A percentile compares a stretch with the other conserved stretches of the same genome.
Evolutionary conservation across 2,329 filamentous ascomycete species (phyloP).

Genomic region (Chaetomiaceae sp.): DNA sequence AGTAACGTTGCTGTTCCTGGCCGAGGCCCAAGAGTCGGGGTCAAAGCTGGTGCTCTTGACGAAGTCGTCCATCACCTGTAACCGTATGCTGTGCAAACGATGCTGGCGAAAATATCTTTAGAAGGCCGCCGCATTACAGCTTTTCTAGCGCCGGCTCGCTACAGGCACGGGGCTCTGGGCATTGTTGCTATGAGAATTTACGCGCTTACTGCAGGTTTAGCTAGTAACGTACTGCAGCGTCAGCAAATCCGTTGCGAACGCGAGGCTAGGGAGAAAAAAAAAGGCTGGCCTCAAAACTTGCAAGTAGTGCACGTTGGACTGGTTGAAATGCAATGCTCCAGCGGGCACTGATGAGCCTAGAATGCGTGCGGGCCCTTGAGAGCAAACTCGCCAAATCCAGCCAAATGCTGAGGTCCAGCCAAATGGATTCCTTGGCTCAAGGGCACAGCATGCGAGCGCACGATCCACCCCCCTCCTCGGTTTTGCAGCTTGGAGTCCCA

Average conservation of each 20-base stretch:
- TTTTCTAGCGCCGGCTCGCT: not conserved
- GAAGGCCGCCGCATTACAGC: not conserved
- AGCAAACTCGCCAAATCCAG: not conserved
- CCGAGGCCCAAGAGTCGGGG: not conserved
- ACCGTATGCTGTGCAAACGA: too few relatives aligned
- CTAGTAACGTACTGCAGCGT: too few relatives aligned
- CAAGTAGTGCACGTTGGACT: slow-evolving; percentile 2
- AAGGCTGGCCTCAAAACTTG: not conserved
- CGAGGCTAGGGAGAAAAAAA: not conserved
- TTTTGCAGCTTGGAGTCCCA: slow-evolving; percentile 15
- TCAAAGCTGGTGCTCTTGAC: too few relatives aligned
- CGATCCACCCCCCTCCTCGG: slow-evolving; percentile 21
- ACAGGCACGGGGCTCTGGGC: not conserved
- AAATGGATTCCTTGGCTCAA: not conserved
- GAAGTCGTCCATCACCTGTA: too few relatives aligned
- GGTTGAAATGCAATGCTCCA: not conserved
- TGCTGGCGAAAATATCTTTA: not conserved
- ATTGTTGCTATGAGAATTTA: not conserved
- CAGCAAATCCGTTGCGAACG: not conserved
- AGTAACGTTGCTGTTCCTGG: not conserved
- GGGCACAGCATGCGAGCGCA: slow-evolving; percentile 19
- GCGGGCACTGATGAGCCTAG: too few relatives aligned
- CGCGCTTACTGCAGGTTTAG: too few relatives aligned
- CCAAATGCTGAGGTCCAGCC: not conserved
- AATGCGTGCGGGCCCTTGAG: not conserved